These are phyloP conservation scores for Mentha longifolia DNA, from an alignment of 257 asterid genomes.

Conservation along the genomic window DNA sequence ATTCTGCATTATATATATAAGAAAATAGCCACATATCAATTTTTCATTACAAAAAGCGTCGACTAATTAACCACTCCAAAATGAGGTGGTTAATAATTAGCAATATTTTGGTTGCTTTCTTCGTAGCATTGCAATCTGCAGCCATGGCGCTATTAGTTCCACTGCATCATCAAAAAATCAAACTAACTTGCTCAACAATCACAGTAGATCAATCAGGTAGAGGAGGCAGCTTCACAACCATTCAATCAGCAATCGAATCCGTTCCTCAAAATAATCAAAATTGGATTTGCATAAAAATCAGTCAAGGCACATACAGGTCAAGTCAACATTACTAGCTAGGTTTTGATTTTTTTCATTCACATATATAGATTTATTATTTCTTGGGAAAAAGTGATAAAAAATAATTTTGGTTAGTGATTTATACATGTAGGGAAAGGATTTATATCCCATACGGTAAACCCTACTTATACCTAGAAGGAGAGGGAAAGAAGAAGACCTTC, in stretches of 20 bases:
- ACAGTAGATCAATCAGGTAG: background rate
- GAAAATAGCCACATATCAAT: background rate
- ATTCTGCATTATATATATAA: background rate
- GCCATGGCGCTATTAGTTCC: background rate
- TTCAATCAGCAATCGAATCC: background rate
- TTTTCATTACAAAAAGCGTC: too few relatives aligned
- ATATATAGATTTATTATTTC: too few relatives aligned
- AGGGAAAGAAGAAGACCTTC: background rate
- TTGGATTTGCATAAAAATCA: background rate
- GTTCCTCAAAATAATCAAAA: background rate
- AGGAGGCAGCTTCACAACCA: background rate
- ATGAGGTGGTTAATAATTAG: background rate
- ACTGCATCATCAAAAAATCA: background rate
- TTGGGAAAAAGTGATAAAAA: too few relatives aligned
- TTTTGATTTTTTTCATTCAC: too few relatives aligned
- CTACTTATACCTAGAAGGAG: background rate
- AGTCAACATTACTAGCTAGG: too few relatives aligned
- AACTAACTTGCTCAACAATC: background rate
- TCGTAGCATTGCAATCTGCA: background rate
- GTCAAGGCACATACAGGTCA: background rate
- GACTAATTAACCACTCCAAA: background rate
- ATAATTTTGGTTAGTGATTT: background rate
- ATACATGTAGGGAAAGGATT: background rate
- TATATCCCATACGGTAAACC: background rate
- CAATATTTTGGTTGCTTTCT: background rate